Percentiles rank a stretch among this genome's conserved stretches.
These are phyloP conservation scores for Neonectria faginata DNA, from an alignment of 2,329 filamentous ascomycete species.

Conservation along the genomic window DNA sequence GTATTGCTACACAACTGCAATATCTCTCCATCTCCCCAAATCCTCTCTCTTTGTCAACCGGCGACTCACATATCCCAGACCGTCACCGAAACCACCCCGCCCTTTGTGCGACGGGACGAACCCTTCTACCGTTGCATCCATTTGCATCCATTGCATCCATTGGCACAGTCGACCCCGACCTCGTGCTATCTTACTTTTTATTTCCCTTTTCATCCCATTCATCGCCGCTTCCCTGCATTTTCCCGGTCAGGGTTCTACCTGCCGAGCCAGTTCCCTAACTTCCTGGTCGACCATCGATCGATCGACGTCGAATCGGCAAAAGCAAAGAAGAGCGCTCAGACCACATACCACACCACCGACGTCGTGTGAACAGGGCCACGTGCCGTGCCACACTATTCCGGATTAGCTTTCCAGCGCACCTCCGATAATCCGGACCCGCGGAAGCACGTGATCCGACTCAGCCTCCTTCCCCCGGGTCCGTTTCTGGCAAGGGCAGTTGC, in stretches of 20 bases:
- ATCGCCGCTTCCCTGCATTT: not conserved
- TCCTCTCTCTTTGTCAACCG: constrained; percentile 1
- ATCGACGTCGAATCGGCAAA: constrained; percentile 2
- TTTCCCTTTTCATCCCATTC: not conserved
- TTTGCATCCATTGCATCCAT: too few relatives aligned
- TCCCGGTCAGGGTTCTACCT: not conserved
- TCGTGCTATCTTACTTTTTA: constrained; percentile 11
- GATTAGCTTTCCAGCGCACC: constrained; percentile 19
- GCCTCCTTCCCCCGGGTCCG: constrained; percentile 28
- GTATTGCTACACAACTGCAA: not conserved
- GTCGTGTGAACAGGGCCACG: constrained; percentile 21
- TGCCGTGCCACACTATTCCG: constrained; percentile 8
- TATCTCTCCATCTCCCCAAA: not conserved
- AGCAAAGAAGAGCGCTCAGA: not conserved
- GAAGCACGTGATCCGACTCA: constrained; percentile 36
- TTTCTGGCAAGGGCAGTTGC: constrained; percentile 30
- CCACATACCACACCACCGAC: constrained; percentile 12
- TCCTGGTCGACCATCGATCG: not conserved
- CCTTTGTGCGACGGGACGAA: constrained; percentile 18
- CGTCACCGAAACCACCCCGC: constrained; percentile 5
- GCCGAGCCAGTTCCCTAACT: not conserved
- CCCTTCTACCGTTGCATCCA: constrained; percentile 11
- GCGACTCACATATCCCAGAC: constrained; percentile 21
- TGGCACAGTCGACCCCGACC: constrained; percentile 12
- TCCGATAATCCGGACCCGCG: constrained; percentile 4